phyloP scores from a whole-genome alignment of 2,329 filamentous ascomycete species.

The Talaromyces funiculosus region DNA sequence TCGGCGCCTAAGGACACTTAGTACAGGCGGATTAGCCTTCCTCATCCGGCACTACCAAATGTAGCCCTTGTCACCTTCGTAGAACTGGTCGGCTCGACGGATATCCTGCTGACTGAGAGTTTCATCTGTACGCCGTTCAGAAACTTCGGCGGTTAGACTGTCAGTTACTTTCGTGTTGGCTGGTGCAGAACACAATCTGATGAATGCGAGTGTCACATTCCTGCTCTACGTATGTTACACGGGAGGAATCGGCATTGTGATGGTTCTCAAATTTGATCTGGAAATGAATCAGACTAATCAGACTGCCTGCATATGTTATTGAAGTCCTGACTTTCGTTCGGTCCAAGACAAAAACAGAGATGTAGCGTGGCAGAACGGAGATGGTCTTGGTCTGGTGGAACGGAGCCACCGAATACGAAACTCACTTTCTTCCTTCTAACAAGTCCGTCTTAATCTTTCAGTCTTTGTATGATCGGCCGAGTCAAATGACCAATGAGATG shows the following conservation, averaged over 20 bases:
- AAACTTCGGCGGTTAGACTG: constrained; percentile 3
- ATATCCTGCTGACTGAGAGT: background rate
- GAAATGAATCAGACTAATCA: background rate
- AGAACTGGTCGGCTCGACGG: background rate
- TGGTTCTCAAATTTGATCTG: background rate
- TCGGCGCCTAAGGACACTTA: background rate
- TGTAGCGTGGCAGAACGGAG: background rate
- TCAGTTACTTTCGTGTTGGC: background rate
- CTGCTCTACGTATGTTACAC: background rate
- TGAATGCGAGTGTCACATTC: constrained; percentile 3
- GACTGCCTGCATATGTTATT: background rate
- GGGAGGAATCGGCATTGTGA: constrained; percentile 4
- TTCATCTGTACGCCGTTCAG: background rate
- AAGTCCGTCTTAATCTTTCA: background rate
- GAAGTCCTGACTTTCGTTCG: background rate
- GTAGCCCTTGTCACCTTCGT: background rate
- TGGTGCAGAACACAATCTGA: background rate
- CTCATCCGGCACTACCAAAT: background rate
- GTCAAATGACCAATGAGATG: background rate
- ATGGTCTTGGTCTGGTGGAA: background rate
- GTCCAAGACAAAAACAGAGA: background rate
- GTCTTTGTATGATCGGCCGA: constrained; percentile 1
- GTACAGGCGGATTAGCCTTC: constrained; percentile 2
- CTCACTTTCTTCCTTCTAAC: background rate
- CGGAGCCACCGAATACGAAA: constrained; percentile 3